phyloP scores from a whole-genome alignment of 441 rosid genomes.

The Corymbia citriodora region DNA sequence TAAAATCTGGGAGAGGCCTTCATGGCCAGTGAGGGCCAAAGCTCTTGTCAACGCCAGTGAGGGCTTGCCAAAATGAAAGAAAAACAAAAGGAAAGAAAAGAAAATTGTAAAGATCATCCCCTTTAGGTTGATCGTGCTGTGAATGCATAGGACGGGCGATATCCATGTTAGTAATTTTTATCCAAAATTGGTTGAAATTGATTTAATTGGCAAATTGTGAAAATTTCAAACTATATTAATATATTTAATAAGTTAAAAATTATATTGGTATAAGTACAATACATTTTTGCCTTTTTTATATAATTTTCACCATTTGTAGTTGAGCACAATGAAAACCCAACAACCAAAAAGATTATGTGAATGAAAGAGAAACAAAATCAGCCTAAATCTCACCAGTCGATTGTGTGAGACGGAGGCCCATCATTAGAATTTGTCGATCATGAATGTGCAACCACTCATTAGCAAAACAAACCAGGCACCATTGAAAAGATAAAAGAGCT shows the following conservation, averaged over 20 bases:
- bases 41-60: rapidly evolving
- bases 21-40: rapidly evolving
- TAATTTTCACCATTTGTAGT: neutral
- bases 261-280: too few species aligned
- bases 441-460: neutral
- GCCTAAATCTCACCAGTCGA: neutral
- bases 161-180: neutral
- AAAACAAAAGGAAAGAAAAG: too few species aligned
- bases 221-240: rapidly evolving
- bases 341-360: neutral
- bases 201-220: neutral
- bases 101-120: too few species aligned
- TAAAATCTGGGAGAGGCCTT: neutral
- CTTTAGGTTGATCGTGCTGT: neutral
- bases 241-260: too few species aligned
- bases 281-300: too few species aligned
- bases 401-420: neutral
- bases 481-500: neutral
- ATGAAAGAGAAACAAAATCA: neutral
- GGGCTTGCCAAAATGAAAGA: neutral
- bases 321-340: neutral
- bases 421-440: neutral
- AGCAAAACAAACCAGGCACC: neutral
- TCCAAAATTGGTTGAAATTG: too few species aligned
- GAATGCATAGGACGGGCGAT: rapidly evolving